Evolutionary conservation across 768 basidiomycete genomes (phyloP), one percentile per base, ranked within the genome.

Genomic region (Calocera cornea): DNA sequence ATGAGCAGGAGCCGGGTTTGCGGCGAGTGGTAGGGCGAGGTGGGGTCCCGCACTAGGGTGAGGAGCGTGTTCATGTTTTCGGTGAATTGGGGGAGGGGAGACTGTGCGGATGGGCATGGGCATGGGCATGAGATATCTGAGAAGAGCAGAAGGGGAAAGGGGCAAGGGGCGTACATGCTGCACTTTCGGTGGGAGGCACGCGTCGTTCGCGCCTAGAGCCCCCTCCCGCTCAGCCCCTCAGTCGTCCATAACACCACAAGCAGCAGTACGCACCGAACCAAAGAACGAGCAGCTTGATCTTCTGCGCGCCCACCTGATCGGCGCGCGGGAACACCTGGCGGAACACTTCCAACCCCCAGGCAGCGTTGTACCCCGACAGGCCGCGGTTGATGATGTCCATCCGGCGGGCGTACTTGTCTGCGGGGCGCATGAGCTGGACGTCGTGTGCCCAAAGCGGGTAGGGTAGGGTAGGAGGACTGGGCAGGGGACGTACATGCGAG

Each of bases 351-450:
- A 93, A 77, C 5, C 81, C 87, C 93, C 92, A 95, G 36, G 87
- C 85, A 0, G 91, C 88, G 73, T 90, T 94, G 77, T 95, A 97
- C 1, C 92, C 92, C 34, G 84, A 81, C 33, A 87, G 79, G 0
- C 94, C 94, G 63, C 93, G 85, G 73, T 95, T 95, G 69, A 95
- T 70, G 22, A 97, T 85, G 73, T 97, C 94, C 34, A 93, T 76
- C 75, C 86, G 90, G 69, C 94, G 81, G 47, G 82, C 82, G 75
- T 95, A 95, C 0, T 80, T 81, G 74, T 88, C 91, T 92, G 69
- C 41, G 3, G n/a, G 44, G 24, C 24, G 44, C 8, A 47, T 24
- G 44, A n/a, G n/a, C n/a, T n/a, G n/a, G n/a, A n/a, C n/a, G n/a
- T n/a, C n/a, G n/a, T n/a, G n/a, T n/a, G n/a, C n/a, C n/a, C n/a